Evolutionary conservation across 495 filamentous ascomycete species (phyloP).

Genomic region (Penicillium parvum): DNA sequence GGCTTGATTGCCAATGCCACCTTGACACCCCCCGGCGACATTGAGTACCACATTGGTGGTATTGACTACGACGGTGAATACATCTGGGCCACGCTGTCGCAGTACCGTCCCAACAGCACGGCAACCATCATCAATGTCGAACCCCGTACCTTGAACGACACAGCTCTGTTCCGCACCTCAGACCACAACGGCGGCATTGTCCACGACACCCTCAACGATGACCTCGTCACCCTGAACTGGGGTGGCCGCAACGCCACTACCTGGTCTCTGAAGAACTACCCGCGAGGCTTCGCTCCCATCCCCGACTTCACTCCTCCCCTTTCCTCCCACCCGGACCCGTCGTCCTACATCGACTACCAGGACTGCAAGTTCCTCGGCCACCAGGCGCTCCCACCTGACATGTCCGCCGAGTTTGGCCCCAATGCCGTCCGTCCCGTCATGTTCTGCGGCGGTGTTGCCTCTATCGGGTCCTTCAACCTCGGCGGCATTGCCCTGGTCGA

Average conservation of each 20-base stretch:
- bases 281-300: slow-evolving; percentile 3
- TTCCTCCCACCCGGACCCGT: slow-evolving; percentile 17
- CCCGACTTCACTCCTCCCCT: slow-evolving; percentile 24
- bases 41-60: slow-evolving; percentile 34
- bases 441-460: slow-evolving; percentile 33
- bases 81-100: slow-evolving; percentile 30
- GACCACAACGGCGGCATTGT: slow-evolving; percentile 36
- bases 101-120: slow-evolving; percentile 37
- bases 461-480: slow-evolving; percentile 17
- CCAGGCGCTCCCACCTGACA: slow-evolving; percentile 7
- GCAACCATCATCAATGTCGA: slow-evolving; percentile 30
- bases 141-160: slow-evolving; percentile 23
- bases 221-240: slow-evolving; percentile 35
- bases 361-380: slow-evolving; percentile 40
- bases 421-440: slow-evolving; percentile 20
- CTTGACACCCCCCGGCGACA: slow-evolving; percentile 18
- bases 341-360: slow-evolving; percentile 33
- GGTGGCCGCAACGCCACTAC: slow-evolving; percentile 25
- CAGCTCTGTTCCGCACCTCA: slow-evolving; percentile 17
- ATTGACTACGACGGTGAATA: slow-evolving; percentile 40
- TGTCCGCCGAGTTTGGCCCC: neutral
- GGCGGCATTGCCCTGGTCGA: slow-evolving; percentile 37
- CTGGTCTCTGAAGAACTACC: slow-evolving; percentile 22
- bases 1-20: slow-evolving; percentile 31
- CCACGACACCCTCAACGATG: slow-evolving; percentile 24